These are phyloP conservation scores for Irpex rosettiformis DNA, from an alignment of 1,284 basidiomycete genomes.

Conservation along the genomic window DNA sequence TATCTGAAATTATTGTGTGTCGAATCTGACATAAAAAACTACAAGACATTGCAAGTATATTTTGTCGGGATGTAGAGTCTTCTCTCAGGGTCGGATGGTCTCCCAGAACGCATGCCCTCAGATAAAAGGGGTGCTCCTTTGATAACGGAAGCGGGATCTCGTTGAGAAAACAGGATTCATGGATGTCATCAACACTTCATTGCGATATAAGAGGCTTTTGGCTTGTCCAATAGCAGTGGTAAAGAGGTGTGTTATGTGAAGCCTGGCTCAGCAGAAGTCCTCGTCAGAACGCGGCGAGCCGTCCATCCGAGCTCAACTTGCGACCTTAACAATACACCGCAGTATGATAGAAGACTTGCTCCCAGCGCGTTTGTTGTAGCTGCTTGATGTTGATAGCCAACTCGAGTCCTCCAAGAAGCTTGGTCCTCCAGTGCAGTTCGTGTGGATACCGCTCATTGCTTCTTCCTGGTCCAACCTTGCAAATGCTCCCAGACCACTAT, in stretches of 20 bases:
- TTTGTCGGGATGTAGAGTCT: background rate
- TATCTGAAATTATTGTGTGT: background rate
- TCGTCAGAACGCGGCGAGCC: background rate
- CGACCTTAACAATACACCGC: background rate
- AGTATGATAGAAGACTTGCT: background rate
- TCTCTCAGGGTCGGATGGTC: background rate
- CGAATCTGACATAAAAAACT: background rate
- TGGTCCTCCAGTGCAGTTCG: background rate
- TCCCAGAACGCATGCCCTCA: background rate
- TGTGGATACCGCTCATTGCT: background rate
- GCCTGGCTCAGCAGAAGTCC: background rate
- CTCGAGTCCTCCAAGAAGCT: background rate
- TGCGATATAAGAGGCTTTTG: background rate
- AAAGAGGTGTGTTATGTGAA: background rate
- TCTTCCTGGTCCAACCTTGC: background rate
- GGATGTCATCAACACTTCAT: background rate
- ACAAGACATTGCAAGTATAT: no score
- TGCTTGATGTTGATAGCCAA: background rate
- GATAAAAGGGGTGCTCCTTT: background rate
- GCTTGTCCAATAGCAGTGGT: background rate
- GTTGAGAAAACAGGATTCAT: background rate
- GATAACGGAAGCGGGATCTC: background rate
- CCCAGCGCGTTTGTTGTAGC: background rate
- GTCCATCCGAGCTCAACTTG: background rate
- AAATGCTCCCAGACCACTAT: background rate